Evolutionary conservation across 1,139 yeast genomes (phyloP).

Genomic region (Lodderomyces metapsilosis): DNA sequence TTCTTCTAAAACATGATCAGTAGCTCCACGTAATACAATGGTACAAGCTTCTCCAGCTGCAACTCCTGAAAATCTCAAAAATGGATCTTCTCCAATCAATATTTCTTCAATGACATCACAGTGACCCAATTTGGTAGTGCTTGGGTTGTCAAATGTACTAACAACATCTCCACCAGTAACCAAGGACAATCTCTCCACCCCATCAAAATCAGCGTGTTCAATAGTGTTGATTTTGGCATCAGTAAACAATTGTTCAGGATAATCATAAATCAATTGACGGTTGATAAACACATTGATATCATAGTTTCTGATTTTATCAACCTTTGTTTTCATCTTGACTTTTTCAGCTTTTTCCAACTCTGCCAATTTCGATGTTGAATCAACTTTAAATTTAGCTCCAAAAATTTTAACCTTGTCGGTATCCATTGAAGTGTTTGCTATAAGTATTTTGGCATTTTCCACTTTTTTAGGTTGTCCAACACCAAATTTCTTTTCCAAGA

Average conservation of each 20-base stretch:
- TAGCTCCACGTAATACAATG: conserved; percentile 93
- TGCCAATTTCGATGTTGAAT: conserved; percentile 90
- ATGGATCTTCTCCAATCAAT: conserved; percentile 85
- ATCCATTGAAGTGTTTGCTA: conserved; percentile 96
- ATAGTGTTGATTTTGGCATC: conserved; percentile 87
- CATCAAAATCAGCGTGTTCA: conserved; percentile 98
- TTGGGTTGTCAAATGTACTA: conserved; percentile 93
- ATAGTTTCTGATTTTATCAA: conserved; percentile 78
- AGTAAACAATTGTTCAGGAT: conserved; percentile 93
- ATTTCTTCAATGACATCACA: conserved; percentile 91
- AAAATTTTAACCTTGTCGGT: conserved; percentile 96
- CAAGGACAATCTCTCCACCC: conserved; percentile 92
- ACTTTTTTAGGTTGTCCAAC: conserved; percentile 88
- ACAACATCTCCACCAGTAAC: conserved; percentile 99
- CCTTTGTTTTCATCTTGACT: conserved; percentile 87
- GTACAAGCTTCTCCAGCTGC: conserved; percentile 97
- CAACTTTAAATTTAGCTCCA: conserved; percentile 97
- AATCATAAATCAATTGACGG: conserved; percentile 94
- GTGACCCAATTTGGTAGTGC: conserved; percentile 77
- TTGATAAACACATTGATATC: conserved; percentile 90
- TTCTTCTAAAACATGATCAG: conserved; percentile 93
- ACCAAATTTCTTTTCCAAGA: conserved; percentile 88
- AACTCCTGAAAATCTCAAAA: conserved; percentile 89
- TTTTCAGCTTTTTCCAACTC: conserved; percentile 95
- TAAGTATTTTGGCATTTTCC: conserved; percentile 79